These are phyloP conservation scores for Plantago major DNA, from an alignment of 257 asterid species.

Conservation along the genomic window DNA sequence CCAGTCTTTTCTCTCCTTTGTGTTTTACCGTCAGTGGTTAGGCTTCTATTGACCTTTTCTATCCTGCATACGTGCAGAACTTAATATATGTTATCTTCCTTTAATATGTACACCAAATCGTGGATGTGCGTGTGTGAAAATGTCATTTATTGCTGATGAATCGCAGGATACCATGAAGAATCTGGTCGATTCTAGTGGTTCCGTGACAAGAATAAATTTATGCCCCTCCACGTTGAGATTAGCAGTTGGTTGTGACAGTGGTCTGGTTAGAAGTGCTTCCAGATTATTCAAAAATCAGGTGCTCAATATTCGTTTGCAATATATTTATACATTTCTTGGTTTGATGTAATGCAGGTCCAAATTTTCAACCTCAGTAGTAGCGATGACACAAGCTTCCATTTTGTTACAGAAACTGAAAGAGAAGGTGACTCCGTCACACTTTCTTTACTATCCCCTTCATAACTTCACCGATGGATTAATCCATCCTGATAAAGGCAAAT, in stretches of 20 bases:
- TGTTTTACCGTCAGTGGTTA: constrained; percentile 57
- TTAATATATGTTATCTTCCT: not conserved
- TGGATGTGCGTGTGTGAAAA: not conserved
- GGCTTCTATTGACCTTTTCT: constrained; percentile 16
- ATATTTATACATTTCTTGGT: constrained; percentile 22
- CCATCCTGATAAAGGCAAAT: constrained; percentile 10
- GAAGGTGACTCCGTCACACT: constrained; percentile 52
- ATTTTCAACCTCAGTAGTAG: constrained; percentile 50
- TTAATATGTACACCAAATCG: not conserved
- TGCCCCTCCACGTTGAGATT: constrained; percentile 63
- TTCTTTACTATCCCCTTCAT: constrained; percentile 7
- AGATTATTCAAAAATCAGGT: constrained; percentile 10
- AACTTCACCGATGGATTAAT: constrained; percentile 5
- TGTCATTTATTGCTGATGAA: constrained; percentile 25
- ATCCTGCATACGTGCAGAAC: no score
- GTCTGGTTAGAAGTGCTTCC: constrained; percentile 62
- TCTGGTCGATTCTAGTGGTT: constrained; percentile 40
- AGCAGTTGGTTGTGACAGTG: constrained; percentile 81
- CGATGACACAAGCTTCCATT: constrained; percentile 42
- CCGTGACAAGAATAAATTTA: constrained; percentile 55
- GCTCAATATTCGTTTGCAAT: constrained; percentile 12
- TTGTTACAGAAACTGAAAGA: constrained; percentile 50
- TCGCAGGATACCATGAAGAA: constrained; percentile 50
- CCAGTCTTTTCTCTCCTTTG: constrained; percentile 63
- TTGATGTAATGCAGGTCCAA: constrained; percentile 47